Conservation (phyloP, 2,329 filamentous ascomycete species). For the Hypoxylon sp. region DNA sequence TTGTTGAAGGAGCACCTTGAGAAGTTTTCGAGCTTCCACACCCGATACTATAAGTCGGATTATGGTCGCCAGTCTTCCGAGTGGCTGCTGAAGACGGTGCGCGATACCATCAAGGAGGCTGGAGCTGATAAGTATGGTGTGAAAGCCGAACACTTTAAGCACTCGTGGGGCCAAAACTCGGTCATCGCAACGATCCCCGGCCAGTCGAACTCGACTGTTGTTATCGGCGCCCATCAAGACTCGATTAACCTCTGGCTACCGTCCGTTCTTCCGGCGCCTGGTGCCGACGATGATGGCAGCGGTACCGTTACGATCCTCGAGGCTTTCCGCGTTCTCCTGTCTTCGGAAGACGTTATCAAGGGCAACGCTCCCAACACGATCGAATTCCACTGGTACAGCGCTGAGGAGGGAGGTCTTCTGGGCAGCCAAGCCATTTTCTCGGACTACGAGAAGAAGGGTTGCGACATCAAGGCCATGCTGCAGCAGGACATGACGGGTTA, state of each 20-base stretch:
- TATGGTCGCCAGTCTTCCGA: constrained; percentile 86
- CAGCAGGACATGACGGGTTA: constrained; percentile 99
- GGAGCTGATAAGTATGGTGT: constrained; percentile 77
- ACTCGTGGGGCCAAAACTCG: constrained; percentile 90
- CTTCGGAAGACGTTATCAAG: constrained; percentile 75
- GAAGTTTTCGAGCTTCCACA: constrained; percentile 83
- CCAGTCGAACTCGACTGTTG: constrained; percentile 83
- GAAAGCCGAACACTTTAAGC: constrained; percentile 78
- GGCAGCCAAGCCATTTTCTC: constrained; percentile 88
- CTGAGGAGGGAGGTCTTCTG: constrained; percentile 78
- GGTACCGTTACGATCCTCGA: constrained; percentile 96
- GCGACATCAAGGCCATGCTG: constrained; percentile 93
- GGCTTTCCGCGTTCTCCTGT: constrained; percentile 83
- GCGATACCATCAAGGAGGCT: constrained; percentile 76
- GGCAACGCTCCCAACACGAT: constrained; percentile 86
- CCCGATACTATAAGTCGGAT: constrained; percentile 83
- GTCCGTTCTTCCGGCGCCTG: constrained; percentile 84
- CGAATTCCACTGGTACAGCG: constrained; percentile 94
- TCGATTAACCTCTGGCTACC: constrained; percentile 94
- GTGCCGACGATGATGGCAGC: constrained; percentile 95
- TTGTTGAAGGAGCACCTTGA: constrained; percentile 84
- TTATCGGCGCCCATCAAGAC: constrained; percentile 94
- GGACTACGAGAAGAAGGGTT: constrained; percentile 77
- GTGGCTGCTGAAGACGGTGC: constrained; percentile 85
- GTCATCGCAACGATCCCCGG: constrained; percentile 94